These are phyloP conservation scores for Dactylonectria macrodidyma DNA, from an alignment of 2,329 filamentous ascomycete species.

Conservation along the genomic window DNA sequence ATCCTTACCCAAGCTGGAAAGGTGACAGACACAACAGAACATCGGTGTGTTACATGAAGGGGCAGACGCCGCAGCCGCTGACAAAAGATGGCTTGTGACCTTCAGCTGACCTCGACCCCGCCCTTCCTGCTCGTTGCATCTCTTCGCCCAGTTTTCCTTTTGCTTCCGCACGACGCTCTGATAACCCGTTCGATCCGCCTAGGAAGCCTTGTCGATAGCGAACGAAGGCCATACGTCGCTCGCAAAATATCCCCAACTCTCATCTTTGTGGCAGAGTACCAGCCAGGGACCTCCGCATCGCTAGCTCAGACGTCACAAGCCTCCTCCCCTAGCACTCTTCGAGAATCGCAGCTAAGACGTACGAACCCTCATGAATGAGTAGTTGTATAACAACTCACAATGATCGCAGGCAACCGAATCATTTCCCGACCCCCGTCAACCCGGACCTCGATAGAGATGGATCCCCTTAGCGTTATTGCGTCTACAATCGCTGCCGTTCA, in stretches of 20 bases:
- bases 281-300: slow-evolving; percentile 1
- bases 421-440: neutral
- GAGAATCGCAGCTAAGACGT: slow-evolving; percentile 4
- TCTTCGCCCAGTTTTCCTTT: too few relatives aligned
- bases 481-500: slow-evolving; percentile 3
- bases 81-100: too few relatives aligned
- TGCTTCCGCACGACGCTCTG: too few relatives aligned
- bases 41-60: too few relatives aligned
- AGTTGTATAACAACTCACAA: neutral
- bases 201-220: too few relatives aligned
- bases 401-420: neutral
- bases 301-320: neutral
- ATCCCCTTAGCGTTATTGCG: slow-evolving; percentile 9
- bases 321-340: neutral
- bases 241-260: slow-evolving; percentile 4
- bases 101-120: too few relatives aligned
- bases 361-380: neutral
- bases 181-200: too few relatives aligned
- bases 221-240: neutral
- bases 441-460: slow-evolving; percentile 6
- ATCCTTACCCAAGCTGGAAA: too few relatives aligned
- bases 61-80: too few relatives aligned
- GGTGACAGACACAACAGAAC: too few relatives aligned
- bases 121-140: too few relatives aligned
- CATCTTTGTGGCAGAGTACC: neutral